phyloP scores from a whole-genome alignment of 306 rosid species.

The Delonix regia region DNA sequence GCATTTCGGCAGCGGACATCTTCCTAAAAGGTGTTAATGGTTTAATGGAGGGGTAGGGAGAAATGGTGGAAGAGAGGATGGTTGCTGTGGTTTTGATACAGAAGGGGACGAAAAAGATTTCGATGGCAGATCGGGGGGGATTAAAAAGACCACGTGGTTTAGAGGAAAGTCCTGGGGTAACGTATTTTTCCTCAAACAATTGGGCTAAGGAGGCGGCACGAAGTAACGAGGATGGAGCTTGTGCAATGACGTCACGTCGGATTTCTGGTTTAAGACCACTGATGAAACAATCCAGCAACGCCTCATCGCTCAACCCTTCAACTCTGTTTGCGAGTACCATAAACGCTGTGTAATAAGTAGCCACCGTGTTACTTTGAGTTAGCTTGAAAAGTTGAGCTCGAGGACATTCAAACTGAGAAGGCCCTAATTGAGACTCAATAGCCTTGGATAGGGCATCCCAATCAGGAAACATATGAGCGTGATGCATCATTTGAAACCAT shows the following conservation, averaged over 20 bases:
- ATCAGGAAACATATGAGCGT: neutral
- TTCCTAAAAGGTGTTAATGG: too few relatives aligned
- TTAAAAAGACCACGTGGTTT: too few relatives aligned
- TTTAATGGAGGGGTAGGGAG: too few relatives aligned
- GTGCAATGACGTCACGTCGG: neutral
- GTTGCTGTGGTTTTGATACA: too few relatives aligned
- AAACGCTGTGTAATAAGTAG: neutral
- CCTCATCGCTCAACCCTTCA: neutral
- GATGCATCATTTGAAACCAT: neutral
- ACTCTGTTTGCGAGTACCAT: neutral
- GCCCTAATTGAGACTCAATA: neutral
- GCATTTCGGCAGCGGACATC: too few relatives aligned
- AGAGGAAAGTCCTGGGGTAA: fast-evolving
- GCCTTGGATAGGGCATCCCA: neutral
- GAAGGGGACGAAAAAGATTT: too few relatives aligned
- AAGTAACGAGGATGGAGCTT: neutral
- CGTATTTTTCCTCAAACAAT: too few relatives aligned
- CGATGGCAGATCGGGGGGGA: too few relatives aligned
- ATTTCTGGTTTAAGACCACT: neutral
- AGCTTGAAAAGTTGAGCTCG: neutral
- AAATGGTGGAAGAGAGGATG: too few relatives aligned
- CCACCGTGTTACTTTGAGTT: fast-evolving
- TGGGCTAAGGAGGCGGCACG: neutral
- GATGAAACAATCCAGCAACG: neutral
- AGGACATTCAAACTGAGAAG: neutral